A percentile compares a stretch with the other conserved stretches of the same genome.
Evolutionary conservation across 1,139 yeast genomes (phyloP).

Genomic region (Dujonia santamariae): DNA sequence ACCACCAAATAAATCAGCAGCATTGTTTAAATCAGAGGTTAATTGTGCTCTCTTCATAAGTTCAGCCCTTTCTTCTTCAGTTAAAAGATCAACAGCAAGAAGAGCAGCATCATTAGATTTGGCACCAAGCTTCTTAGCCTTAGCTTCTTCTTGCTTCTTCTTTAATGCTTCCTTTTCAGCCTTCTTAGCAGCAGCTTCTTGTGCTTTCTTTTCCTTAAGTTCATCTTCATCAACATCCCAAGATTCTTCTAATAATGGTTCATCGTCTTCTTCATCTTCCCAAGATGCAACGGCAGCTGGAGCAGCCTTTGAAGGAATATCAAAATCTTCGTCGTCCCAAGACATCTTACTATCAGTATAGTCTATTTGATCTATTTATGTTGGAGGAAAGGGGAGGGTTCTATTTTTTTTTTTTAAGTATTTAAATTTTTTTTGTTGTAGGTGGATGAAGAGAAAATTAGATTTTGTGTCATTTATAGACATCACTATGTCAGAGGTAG

Average conservation of each 20-base stretch:
- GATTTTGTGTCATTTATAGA: too few species aligned
- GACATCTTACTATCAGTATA: constrained; percentile 26
- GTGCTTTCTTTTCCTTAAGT: constrained; percentile 47
- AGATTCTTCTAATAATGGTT: constrained; percentile 67
- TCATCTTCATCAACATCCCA: constrained; percentile 82
- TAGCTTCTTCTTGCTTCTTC: constrained; percentile 39
- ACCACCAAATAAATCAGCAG: constrained; percentile 88
- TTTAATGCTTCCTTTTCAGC: constrained; percentile 37
- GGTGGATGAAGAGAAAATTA: too few species aligned
- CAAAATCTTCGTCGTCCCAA: constrained; percentile 90
- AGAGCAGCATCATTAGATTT: constrained; percentile 28
- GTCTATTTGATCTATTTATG: neutral
- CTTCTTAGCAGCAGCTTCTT: constrained; percentile 42
- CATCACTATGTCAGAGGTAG: too few species aligned
- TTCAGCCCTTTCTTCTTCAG: constrained; percentile 66
- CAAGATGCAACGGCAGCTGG: constrained; percentile 72
- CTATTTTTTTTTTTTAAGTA: neutral
- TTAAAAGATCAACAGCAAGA: constrained; percentile 60
- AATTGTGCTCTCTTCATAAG: constrained; percentile 76
- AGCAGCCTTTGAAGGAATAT: constrained; percentile 49
- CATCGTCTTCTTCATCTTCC: constrained; percentile 75
- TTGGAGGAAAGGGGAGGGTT: neutral
- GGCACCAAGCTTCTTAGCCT: constrained; percentile 37
- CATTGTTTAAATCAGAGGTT: constrained; percentile 84
- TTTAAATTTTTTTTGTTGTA: constrained; percentile 1